Conservation (phyloP, 2,329 filamentous ascomycete species). For the Ceratocystis harringtonii region DNA sequence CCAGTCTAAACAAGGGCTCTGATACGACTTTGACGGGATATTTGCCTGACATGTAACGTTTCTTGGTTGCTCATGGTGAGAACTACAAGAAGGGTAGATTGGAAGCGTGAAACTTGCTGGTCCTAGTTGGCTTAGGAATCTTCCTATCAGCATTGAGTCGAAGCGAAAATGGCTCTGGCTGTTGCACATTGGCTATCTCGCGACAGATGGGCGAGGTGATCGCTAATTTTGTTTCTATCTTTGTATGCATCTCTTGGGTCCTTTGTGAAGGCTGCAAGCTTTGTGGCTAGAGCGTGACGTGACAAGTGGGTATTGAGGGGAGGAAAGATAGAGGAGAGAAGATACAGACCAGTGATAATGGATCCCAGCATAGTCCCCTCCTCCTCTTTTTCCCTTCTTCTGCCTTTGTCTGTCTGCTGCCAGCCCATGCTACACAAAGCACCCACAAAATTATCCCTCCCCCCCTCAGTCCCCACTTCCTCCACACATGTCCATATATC, state of each 20-base stretch:
- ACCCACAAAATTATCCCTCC: background rate
- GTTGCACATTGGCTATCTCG: background rate
- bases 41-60: constrained; percentile 19
- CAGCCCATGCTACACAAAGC: background rate
- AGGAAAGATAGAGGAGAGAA: background rate
- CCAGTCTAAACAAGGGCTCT: background rate
- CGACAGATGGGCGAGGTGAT: background rate
- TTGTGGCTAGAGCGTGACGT: too few relatives aligned
- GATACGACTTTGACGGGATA: background rate
- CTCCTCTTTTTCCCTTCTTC: background rate
- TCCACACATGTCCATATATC: background rate
- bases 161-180: background rate
- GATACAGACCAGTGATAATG: background rate
- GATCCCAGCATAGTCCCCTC: background rate
- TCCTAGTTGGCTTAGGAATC: background rate
- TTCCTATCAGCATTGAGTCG: background rate
- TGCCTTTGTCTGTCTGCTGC: background rate
- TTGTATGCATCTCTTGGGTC: too few relatives aligned
- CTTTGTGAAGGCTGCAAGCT: too few relatives aligned
- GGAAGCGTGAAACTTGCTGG: background rate
- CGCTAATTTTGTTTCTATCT: background rate
- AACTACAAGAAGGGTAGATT: background rate
- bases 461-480: background rate
- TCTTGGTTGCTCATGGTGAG: constrained; percentile 5
- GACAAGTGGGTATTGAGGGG: too few relatives aligned